Evolutionary conservation across 371 early-diverging fungal genomes (phyloP), one percentile per base, ranked within the genome.

Genomic region (Parasitella parasitica): DNA sequence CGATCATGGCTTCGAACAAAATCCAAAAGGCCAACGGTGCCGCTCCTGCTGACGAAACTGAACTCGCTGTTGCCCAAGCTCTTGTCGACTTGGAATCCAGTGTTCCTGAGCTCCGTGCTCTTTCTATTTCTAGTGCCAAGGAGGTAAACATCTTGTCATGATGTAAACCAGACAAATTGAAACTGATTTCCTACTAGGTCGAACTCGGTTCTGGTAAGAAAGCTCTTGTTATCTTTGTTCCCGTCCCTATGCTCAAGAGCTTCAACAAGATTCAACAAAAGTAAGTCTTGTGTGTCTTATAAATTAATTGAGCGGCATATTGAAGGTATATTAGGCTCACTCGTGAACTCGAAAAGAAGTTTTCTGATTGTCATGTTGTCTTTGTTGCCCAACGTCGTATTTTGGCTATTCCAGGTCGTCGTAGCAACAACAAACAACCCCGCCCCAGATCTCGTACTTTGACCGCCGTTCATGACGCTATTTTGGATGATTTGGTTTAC

Each of bases 261-360:
- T 93, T 92, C 90, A 93, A 94, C 89, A 94, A 94, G 88, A 85
- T 96, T 75, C 96, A 96, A 84, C 82, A 86, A 79, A 89, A 95
- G 85, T 85, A 82, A 27, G 58, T 41, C 6, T 36, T 32, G 1
- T 6, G n/a, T 15, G 13, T 7, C 15, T 15, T 12, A 3, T n/a
- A 27, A 22, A 26, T 9, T 9, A 26, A 41, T 6, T 13, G 4
- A 20, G n/a, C n/a, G n/a, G n/a, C n/a, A n/a, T n/a, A n/a, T n/a
- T n/a, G n/a, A n/a, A n/a, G n/a, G n/a, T n/a, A n/a, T n/a, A n/a
- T n/a, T 46, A 75, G 81, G 63, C 90, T 97, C 59, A 94, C 96
- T 70, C 94, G 97, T 75, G 97, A 97, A 87, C 88, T 97, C 70
- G 97, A 97, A 87, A 97, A 97, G 95, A 97, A 97, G 91, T 95